phyloP scores from a whole-genome alignment of 176 grass and related monocot genomes.

The Eragrostis curvula region DNA sequence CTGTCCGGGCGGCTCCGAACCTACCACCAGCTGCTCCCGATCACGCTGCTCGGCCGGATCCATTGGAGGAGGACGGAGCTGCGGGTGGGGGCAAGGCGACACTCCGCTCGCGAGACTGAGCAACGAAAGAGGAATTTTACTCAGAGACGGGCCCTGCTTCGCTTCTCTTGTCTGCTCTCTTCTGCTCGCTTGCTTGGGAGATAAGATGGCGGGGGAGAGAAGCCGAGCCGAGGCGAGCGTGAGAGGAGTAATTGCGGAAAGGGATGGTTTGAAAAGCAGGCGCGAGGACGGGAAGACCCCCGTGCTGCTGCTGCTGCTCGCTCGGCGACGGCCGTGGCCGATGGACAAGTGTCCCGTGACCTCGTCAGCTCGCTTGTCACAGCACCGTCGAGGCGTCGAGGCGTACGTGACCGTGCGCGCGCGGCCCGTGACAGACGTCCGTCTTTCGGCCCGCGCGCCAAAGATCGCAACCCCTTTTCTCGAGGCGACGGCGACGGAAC shows the following conservation, averaged over 20 bases:
- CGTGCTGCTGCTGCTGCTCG: neutral
- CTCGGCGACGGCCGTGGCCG: neutral
- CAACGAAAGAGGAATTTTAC: neutral
- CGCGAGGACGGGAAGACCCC: neutral
- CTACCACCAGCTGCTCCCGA: neutral
- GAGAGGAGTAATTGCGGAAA: constrained; percentile 32
- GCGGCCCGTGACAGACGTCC: neutral
- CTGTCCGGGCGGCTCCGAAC: neutral
- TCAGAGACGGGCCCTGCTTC: constrained; percentile 21
- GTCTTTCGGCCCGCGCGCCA: neutral
- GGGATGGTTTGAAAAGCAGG: constrained; percentile 21
- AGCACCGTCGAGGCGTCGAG: neutral
- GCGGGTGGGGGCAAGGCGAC: too few species aligned
- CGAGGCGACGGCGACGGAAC: neutral
- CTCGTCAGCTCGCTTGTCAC: neutral
- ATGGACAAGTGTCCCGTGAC: constrained; percentile 33
- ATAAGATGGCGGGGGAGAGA: constrained; percentile 34
- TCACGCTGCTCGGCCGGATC: neutral
- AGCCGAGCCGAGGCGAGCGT: neutral
- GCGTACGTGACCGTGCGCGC: constrained; percentile 8
- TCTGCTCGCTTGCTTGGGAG: constrained; percentile 35
- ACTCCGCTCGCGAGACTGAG: neutral
- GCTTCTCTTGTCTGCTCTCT: neutral
- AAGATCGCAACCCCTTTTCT: neutral
- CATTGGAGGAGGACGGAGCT: neutral